Percentiles rank a stretch among this genome's conserved stretches.
These are phyloP conservation scores for Phytophthora fragariaefolia DNA, from an alignment of 352 stramenopile genomes.

Conservation along the genomic window DNA sequence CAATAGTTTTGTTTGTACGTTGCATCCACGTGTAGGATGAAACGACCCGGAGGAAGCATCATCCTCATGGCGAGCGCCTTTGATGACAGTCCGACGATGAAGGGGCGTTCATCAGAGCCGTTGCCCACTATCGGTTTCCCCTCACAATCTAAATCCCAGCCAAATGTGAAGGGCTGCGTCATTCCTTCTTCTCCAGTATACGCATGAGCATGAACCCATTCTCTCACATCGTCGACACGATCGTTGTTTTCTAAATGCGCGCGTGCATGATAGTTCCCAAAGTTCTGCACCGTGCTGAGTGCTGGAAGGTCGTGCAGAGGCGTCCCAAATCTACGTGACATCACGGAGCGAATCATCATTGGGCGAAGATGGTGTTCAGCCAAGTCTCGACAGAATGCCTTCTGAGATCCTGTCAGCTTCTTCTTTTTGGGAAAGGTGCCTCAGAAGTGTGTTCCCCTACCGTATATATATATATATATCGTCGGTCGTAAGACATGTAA, in stretches of 20 bases:
- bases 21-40: neutral
- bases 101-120: constrained; percentile 4
- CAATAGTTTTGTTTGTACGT: constrained; percentile 16
- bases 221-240: neutral
- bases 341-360: constrained; percentile 1
- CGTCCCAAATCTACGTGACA: constrained; percentile 4
- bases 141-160: neutral
- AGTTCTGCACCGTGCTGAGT: constrained; percentile 2
- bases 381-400: constrained; percentile 9
- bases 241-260: constrained; percentile 13
- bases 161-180: constrained; percentile 9
- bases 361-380: neutral
- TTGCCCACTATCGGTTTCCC: constrained; percentile 3
- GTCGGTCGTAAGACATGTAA: no score
- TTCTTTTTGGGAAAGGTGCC: no score
- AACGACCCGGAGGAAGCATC: neutral
- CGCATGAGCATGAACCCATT: neutral
- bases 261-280: constrained; percentile 7
- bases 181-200: neutral
- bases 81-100: constrained; percentile 1
- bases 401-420: constrained; percentile 1
- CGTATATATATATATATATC: no score
- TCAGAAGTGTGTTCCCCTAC: no score
- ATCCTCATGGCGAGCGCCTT: neutral
- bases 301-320: neutral